A percentile compares a stretch with the other conserved stretches of the same genome.
Evolutionary conservation across 2,329 filamentous ascomycete species (phyloP).

Genomic region (Colletotrichum scovillei): DNA sequence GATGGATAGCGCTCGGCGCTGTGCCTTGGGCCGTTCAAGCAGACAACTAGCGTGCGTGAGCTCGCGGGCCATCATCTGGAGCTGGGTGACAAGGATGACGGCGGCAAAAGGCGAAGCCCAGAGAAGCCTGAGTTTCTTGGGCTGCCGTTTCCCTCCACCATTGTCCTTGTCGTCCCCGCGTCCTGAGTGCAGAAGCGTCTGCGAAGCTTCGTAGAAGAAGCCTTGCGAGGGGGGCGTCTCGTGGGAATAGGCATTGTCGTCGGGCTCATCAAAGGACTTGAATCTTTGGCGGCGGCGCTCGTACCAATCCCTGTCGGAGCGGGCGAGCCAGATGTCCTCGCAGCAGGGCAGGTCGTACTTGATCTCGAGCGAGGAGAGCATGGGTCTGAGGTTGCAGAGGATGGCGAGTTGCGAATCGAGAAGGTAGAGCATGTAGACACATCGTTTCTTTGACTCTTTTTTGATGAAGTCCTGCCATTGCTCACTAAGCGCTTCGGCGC

Average conservation of each 20-base stretch:
- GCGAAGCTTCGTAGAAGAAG: constrained; percentile 20
- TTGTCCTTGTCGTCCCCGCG: not conserved
- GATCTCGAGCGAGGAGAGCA: constrained; percentile 25
- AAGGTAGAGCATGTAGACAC: constrained; percentile 25
- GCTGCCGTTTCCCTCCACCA: not conserved
- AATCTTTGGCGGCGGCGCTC: constrained; percentile 14
- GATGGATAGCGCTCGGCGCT: constrained; percentile 13
- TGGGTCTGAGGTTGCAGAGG: constrained; percentile 20
- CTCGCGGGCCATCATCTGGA: constrained; percentile 24
- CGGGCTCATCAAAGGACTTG: constrained; percentile 24
- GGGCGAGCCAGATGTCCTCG: constrained; percentile 21
- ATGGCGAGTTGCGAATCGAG: constrained; percentile 21
- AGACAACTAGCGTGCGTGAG: constrained; percentile 23
- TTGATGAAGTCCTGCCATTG: constrained; percentile 19
- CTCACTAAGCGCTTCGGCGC: not conserved
- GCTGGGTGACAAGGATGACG: constrained; percentile 21
- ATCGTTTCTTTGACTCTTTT: constrained; percentile 15
- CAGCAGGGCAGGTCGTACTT: constrained; percentile 26
- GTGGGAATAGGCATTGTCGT: constrained; percentile 13
- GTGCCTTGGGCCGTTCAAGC: constrained; percentile 9
- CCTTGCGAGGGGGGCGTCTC: constrained; percentile 18
- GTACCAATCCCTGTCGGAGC: constrained; percentile 13
- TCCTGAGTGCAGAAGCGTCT: constrained; percentile 1
- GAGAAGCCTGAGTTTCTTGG: constrained; percentile 12
- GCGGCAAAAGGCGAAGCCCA: constrained; percentile 22